Conservation (phyloP, 352 stramenopile species). For the Pythium guiyangense region DNA sequence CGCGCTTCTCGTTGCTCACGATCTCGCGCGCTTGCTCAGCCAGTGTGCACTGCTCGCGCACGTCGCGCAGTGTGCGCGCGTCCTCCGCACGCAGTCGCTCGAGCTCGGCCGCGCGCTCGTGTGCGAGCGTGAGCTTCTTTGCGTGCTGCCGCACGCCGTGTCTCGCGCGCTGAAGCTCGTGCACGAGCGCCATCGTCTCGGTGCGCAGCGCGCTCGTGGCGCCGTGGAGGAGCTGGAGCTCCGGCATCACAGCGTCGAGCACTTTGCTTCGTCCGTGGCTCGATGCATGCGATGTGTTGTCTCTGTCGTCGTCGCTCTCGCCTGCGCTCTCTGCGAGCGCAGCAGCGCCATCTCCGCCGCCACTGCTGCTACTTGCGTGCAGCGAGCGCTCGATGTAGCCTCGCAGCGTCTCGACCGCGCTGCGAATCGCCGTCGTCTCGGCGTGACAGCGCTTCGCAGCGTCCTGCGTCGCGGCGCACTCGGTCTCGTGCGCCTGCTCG, state of each 20-base stretch:
- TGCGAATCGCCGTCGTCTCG: conserved; percentile 30
- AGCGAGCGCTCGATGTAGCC: conserved; percentile 41
- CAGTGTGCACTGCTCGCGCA: conserved; percentile 35
- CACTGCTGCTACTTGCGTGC: neutral
- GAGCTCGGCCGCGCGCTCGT: conserved; percentile 28
- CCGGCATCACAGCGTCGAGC: conserved; percentile 6
- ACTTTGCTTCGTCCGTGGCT: too few species aligned
- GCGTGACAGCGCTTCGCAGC: conserved; percentile 18
- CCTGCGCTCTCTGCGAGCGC: conserved; percentile 1
- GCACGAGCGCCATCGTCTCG: conserved; percentile 41
- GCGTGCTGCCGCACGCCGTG: conserved; percentile 30
- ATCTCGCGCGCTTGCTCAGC: conserved; percentile 64
- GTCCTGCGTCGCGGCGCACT: conserved; percentile 15
- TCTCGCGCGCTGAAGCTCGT: conserved; percentile 37
- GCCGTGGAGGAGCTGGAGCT: conserved; percentile 49
- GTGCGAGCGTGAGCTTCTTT: conserved; percentile 25
- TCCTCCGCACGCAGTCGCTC: conserved; percentile 39
- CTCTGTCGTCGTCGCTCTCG: conserved; percentile 4
- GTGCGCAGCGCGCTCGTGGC: conserved; percentile 39
- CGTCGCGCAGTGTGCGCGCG: conserved; percentile 27
- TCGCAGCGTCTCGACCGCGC: conserved; percentile 37
- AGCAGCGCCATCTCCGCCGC: conserved; percentile 3
- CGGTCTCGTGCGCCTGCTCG: conserved; percentile 24
- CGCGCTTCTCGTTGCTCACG: conserved; percentile 45
- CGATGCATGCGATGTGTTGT: neutral